These are phyloP conservation scores for Stephania cephalantha DNA, from an alignment of 164 flowering plant species.

Conservation along the genomic window DNA sequence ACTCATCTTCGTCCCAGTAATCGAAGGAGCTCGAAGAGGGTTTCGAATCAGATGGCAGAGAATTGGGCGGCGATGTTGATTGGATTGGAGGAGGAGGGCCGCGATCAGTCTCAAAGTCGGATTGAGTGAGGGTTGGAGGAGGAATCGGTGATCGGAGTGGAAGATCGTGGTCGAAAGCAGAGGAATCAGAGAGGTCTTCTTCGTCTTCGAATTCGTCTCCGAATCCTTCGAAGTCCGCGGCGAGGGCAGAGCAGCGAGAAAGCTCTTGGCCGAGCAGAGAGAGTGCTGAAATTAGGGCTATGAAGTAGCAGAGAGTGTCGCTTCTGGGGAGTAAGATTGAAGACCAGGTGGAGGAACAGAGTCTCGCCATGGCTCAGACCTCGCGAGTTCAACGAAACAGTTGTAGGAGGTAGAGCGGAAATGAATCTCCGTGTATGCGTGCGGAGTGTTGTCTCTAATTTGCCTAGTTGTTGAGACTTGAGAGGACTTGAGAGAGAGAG, in stretches of 20 bases:
- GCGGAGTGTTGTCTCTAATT: too few relatives aligned
- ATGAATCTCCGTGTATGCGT: too few relatives aligned
- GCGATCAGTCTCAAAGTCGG: conserved; percentile 30
- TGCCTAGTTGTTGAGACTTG: too few relatives aligned
- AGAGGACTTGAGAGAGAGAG: too few relatives aligned
- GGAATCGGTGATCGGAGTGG: conserved; percentile 25
- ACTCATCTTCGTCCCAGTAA: conserved; percentile 96
- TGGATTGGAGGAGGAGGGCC: conserved; percentile 21
- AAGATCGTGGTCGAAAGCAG: neutral
- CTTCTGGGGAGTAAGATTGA: conserved; percentile 21
- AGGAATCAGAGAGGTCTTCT: conserved; percentile 24
- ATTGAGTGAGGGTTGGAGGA: conserved; percentile 44
- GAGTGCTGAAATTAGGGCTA: conserved; percentile 36
- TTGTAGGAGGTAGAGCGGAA: neutral
- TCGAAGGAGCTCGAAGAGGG: conserved; percentile 44
- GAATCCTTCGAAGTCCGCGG: conserved; percentile 79
- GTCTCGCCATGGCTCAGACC: neutral
- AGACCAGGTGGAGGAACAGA: conserved; percentile 13
- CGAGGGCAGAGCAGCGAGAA: conserved; percentile 28
- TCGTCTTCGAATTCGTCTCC: conserved; percentile 40
- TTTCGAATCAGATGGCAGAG: conserved; percentile 22
- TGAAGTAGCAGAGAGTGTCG: conserved; percentile 30
- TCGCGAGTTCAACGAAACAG: neutral
- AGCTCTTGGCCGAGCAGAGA: conserved; percentile 37
- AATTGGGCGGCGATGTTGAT: conserved; percentile 15